Evolutionary conservation across 2,329 filamentous ascomycete genomes (phyloP).

Genomic region (Sclerotinia spermophila): DNA sequence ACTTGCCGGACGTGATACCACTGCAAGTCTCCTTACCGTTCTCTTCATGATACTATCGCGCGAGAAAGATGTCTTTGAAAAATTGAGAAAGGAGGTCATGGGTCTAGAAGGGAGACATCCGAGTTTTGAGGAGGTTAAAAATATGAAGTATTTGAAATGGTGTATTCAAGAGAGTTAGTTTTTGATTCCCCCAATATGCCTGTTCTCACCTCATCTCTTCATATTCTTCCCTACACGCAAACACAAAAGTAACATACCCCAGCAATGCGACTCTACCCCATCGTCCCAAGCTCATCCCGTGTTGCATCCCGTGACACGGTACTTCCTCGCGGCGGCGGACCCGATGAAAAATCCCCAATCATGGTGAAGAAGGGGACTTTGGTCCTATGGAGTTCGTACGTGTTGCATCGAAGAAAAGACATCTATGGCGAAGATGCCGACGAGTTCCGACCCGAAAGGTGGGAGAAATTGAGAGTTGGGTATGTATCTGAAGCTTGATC

Average conservation of each 20-base stretch:
- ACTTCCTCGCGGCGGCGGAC: constrained; percentile 39
- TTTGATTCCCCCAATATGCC: constrained; percentile 30
- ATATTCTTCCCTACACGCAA: constrained; percentile 32
- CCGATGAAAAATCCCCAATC: constrained; percentile 34
- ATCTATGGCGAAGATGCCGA: constrained; percentile 61
- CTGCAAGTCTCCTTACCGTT: constrained; percentile 32
- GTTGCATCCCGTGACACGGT: constrained; percentile 44
- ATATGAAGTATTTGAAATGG: constrained; percentile 28
- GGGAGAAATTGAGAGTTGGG: constrained; percentile 35
- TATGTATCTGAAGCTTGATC: background rate
- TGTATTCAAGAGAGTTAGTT: constrained; percentile 35
- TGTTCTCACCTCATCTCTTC: constrained; percentile 25
- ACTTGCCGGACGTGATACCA: constrained; percentile 25
- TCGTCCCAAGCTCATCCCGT: constrained; percentile 51
- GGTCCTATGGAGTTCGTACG: constrained; percentile 28
- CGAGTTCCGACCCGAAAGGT: constrained; percentile 31
- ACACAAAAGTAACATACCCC: constrained; percentile 35
- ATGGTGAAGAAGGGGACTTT: constrained; percentile 34
- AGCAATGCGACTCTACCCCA: constrained; percentile 44
- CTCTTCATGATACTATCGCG: constrained; percentile 27
- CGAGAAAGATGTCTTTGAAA: constrained; percentile 25
- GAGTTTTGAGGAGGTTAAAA: constrained; percentile 23
- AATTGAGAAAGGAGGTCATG: constrained; percentile 40
- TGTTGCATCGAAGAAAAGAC: constrained; percentile 42
- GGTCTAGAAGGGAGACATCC: constrained; percentile 16